Conservation (phyloP, 805 yeast species). For the Sungouiozyma intestinalis region DNA sequence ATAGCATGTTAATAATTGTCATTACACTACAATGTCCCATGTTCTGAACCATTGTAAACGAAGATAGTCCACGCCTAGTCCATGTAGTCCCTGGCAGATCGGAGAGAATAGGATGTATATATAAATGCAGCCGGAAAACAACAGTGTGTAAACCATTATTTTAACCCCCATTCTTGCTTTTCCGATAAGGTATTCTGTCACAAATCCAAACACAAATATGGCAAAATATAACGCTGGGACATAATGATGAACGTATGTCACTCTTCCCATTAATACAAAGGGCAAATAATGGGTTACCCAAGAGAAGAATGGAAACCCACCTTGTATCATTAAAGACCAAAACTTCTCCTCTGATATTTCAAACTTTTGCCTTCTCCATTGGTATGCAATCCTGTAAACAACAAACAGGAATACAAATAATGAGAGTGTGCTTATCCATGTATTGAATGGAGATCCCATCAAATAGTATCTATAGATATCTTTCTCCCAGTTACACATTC, state of each 20-base stretch:
- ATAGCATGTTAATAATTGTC: neutral
- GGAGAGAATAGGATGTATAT: slow-evolving; percentile 54
- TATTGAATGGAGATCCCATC: slow-evolving; percentile 69
- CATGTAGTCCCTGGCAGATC: slow-evolving; percentile 73
- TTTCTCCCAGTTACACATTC: slow-evolving; percentile 64
- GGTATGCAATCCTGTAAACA: slow-evolving; percentile 30
- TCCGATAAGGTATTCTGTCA: slow-evolving; percentile 20
- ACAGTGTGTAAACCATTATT: slow-evolving; percentile 31
- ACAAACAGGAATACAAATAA: slow-evolving; percentile 41
- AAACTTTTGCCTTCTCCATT: slow-evolving; percentile 63
- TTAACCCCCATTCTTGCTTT: slow-evolving; percentile 18
- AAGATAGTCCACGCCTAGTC: slow-evolving; percentile 36
- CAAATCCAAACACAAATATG: slow-evolving; percentile 46
- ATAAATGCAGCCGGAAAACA: slow-evolving; percentile 42
- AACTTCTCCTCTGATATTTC: slow-evolving; percentile 34
- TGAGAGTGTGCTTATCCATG: slow-evolving; percentile 61
- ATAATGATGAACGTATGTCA: slow-evolving; percentile 93
- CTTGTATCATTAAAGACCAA: slow-evolving; percentile 46
- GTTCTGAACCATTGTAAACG: slow-evolving; percentile 44
- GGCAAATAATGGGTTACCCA: slow-evolving; percentile 88
- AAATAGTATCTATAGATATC: slow-evolving; percentile 51
- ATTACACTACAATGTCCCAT: slow-evolving; percentile 39
- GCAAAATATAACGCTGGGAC: slow-evolving; percentile 94
- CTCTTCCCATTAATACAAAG: slow-evolving; percentile 89
- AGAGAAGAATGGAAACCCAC: slow-evolving; percentile 76